A percentile compares a stretch with the other conserved stretches of the same genome.
Conservation (phyloP, 2,329 filamentous ascomycete genomes). For the Xylaria sp. region DNA sequence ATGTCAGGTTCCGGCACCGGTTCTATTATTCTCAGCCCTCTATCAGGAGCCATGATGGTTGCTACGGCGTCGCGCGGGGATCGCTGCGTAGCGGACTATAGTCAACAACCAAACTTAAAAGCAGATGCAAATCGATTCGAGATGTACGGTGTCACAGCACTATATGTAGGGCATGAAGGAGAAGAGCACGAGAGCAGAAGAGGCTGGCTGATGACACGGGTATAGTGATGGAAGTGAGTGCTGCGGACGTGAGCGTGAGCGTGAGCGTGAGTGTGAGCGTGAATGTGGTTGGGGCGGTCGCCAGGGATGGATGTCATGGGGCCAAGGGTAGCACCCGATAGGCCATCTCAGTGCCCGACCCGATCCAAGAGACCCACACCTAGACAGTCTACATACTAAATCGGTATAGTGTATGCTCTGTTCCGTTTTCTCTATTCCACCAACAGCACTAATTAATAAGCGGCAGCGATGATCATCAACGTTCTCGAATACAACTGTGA, state of each 20-base stretch:
- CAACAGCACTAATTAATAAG: too few species aligned
- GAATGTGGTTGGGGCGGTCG: conserved; percentile 8
- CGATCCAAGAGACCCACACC: neutral
- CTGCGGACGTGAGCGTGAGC: too few species aligned
- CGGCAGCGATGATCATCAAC: too few species aligned
- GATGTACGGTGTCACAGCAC: neutral
- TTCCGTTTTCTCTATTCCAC: too few species aligned
- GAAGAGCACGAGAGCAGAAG: neutral
- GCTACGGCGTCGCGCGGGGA: neutral
- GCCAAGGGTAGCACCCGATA: conserved; percentile 6
- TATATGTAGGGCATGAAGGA: neutral
- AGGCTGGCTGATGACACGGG: neutral
- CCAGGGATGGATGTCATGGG: conserved; percentile 15
- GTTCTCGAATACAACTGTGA: too few species aligned
- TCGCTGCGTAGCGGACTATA: neutral
- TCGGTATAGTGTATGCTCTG: too few species aligned
- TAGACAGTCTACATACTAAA: neutral
- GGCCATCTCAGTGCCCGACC: neutral
- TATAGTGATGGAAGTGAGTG: neutral
- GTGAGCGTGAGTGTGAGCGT: too few species aligned
- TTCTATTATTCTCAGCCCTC: conserved; percentile 28
- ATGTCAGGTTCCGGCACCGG: conserved; percentile 13
- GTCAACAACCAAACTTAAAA: neutral
- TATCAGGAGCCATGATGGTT: conserved; percentile 37
- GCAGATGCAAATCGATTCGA: too few species aligned